phyloP scores from a whole-genome alignment of 768 basidiomycete species.

The Tricholoma matsutake region DNA sequence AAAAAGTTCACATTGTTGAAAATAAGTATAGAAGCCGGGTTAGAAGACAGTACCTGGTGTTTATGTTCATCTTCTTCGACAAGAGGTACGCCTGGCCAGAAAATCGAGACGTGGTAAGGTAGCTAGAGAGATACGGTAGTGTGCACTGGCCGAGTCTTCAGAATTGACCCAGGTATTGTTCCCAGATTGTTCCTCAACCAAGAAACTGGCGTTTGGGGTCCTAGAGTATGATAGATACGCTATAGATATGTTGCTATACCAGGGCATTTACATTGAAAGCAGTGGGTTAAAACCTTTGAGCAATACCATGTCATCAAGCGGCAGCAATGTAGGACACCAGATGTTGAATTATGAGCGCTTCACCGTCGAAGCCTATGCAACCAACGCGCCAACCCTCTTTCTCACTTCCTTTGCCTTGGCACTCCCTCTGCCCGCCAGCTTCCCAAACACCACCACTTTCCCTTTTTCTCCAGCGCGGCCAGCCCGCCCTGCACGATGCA shows the following conservation, averaged over 20 bases:
- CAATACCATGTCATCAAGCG: background rate
- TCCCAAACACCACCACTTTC: slow-evolving; percentile 76
- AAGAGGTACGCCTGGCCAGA: slow-evolving; percentile 43
- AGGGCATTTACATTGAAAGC: too few relatives aligned
- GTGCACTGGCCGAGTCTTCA: too few relatives aligned
- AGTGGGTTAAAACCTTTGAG: too few relatives aligned
- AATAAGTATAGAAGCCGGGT: background rate
- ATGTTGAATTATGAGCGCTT: background rate
- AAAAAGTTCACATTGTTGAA: background rate
- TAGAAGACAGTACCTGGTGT: slow-evolving; percentile 33
- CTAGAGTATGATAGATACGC: too few relatives aligned
- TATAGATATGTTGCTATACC: too few relatives aligned
- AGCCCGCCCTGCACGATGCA: slow-evolving; percentile 86
- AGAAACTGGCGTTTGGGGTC: too few relatives aligned
- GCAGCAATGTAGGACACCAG: background rate
- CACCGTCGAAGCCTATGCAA: background rate
- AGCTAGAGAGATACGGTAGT: background rate
- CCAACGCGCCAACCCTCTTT: slow-evolving; percentile 45
- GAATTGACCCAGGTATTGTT: too few relatives aligned
- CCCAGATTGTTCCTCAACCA: too few relatives aligned
- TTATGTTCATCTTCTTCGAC: slow-evolving; percentile 49
- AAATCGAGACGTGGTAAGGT: background rate
- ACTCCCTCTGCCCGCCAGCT: slow-evolving; percentile 62
- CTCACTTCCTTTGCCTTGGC: slow-evolving; percentile 47
- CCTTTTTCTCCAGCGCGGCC: slow-evolving; percentile 72